Evolutionary conservation across 345 rosid species (phyloP), one percentile per base, ranked within the genome.

Genomic region (Pistacia vera): DNA sequence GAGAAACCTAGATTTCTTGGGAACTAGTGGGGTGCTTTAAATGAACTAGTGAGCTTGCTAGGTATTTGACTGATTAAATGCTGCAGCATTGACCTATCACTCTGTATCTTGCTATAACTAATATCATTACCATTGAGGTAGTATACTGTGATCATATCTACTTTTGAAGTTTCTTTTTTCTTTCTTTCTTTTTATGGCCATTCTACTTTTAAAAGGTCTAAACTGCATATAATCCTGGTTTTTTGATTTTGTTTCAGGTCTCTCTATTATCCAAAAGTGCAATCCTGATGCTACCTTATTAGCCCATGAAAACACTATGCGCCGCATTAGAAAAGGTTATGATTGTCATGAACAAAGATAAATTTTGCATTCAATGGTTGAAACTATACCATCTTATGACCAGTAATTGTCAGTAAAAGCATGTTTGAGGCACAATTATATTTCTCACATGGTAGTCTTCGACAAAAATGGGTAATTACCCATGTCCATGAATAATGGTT

Each of bases 261-360:
- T 95, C 83, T 95, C 97, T 30, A 71, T 88, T n/a, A 62, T 95
- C 85, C 92, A 89, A 85, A 90, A 88, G 63, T 86, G 84, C 87
- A 92, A 90, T 67, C 87, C 87, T 67, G 86, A 91, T 80, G 94
- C 95, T 74, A 81, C 63, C 25, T 83, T 92, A 38, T 75, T 95
- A 63, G 95, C 92, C 46, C 95, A 95, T 75, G 88, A 86, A 82
- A 91, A 91, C 7, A 91, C 98, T 68, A 87, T 83, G 87, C 71
- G 82, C 55, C 95, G 88, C 69, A 79, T 93, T 81, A 81, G 88
- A 66, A 86, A 83, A 89, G 92, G 96, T 91, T 58, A 71, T 73
- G 33, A 51, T 63, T 22, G 17, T 48, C 57, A 4, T 35, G 7
- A 48, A 52, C 59, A 17, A 68, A 30, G 44, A 30, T 33, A 13